Base-by-base conservation (phyloP, 371 early-diverging fungal genomes). In the Entomophthora muscae region DNA sequence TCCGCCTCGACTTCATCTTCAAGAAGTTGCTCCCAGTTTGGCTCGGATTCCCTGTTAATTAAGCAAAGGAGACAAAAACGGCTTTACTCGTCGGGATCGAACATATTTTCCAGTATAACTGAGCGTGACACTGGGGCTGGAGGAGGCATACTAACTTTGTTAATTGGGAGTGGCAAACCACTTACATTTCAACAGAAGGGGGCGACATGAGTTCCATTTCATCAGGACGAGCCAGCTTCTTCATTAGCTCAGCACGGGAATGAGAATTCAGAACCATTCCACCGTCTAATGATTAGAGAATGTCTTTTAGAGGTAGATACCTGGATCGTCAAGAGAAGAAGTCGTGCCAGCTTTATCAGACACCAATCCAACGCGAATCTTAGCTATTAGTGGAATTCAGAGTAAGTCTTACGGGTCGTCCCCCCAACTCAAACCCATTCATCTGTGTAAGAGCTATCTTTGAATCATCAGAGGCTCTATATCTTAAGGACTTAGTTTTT, bases 1-100 rank as follows among this genome's bases (percentile, higher is more conserved):
- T 96, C 97, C 51, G 76, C 75, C 63, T 78, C 77, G 17, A 93
- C 85, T 67, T 96, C 97, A 30, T 85, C 82, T 67, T 86, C 86
- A 57, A 96, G 76, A 58, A 92, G 95, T 60, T 78, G 73, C 42
- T 81, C 87, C 97, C 97, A 96, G 63, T 83, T 76, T 2, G 83
- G 82, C 32, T 88, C 93, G 1, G 86, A 84, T 72, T 91, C 93
- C 63, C 89, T 89, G n/a, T n/a, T n/a, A 73, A 51, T 21, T 31
- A 27, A 52, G 2, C 42, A 17, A 52, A 54, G 65, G 30, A 28
- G 58, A 17, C 54, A 52, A n/a, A 21, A 54, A 59, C 7, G 69
- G 12, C 27, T 83, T 72, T 83, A 89, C 86, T 90, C 89, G 42
- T 73, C 82, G 22, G 93, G 92, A 58, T 93, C 82, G 68, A 93